Percentiles rank a stretch among this genome's conserved stretches.
phyloP scores from a whole-genome alignment of 2,329 filamentous ascomycete genomes.

The Cercospora sp. region DNA sequence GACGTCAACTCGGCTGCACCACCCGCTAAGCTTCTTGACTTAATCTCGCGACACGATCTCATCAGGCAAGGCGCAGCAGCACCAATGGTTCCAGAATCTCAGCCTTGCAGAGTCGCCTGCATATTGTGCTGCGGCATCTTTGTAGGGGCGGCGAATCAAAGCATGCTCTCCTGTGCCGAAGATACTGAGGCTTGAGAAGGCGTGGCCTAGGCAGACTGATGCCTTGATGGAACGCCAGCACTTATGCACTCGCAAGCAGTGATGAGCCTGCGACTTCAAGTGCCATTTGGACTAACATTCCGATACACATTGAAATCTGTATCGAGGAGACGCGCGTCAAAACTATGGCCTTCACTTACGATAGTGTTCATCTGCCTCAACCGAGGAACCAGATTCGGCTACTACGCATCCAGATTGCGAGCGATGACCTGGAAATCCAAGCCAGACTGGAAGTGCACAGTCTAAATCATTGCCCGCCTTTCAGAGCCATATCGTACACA shows the following conservation, averaged over 20 bases:
- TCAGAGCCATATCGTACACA: background rate
- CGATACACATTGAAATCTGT: background rate
- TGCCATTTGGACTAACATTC: background rate
- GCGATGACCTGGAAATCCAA: background rate
- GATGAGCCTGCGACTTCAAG: background rate
- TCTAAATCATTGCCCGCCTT: background rate
- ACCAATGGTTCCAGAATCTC: background rate
- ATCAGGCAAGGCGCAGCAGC: background rate
- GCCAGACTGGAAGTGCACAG: background rate
- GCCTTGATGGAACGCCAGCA: background rate
- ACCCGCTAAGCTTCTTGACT: background rate
- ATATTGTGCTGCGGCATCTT: background rate
- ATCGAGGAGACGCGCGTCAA: background rate
- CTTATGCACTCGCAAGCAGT: background rate
- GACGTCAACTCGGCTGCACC: background rate
- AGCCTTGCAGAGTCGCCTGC: background rate
- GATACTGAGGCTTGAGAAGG: background rate
- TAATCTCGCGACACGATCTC: background rate
- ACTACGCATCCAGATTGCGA: background rate
- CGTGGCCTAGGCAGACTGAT: background rate
- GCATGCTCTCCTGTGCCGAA: background rate
- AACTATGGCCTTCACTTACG: background rate
- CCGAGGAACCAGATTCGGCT: background rate
- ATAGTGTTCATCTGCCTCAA: background rate
- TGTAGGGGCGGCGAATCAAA: background rate